phyloP scores from a whole-genome alignment of 805 yeast species.

The Saccharomycopsis oosterbeekiorum region DNA sequence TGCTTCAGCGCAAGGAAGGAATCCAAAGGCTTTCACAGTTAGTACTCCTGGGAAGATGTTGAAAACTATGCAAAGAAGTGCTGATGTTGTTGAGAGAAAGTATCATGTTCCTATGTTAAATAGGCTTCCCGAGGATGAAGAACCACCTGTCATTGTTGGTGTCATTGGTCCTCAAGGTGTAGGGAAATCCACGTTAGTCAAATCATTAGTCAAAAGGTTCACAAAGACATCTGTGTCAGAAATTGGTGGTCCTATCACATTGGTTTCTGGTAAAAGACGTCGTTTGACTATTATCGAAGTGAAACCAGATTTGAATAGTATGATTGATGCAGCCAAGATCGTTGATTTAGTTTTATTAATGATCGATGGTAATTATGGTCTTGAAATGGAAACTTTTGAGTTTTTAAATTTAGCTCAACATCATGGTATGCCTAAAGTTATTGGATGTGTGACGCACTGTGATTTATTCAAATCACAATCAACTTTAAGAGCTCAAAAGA shows the following conservation, averaged over 20 bases:
- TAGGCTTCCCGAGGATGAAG: constrained; percentile 93
- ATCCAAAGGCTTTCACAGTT: constrained; percentile 78
- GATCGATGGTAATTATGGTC: constrained; percentile 95
- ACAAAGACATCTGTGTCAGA: constrained; percentile 81
- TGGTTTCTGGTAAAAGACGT: constrained; percentile 90
- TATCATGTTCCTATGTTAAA: constrained; percentile 97
- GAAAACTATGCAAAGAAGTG: constrained; percentile 71
- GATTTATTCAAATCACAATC: constrained; percentile 87
- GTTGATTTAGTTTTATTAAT: constrained; percentile 85
- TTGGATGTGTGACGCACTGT: constrained; percentile 92
- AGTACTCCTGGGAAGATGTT: constrained; percentile 80
- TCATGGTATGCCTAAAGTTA: constrained; percentile 97
- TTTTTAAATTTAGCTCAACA: constrained; percentile 92
- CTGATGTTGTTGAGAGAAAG: constrained; percentile 71
- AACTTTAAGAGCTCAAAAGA: constrained; percentile 84
- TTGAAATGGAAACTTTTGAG: constrained; percentile 99
- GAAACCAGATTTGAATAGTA: constrained; percentile 82
- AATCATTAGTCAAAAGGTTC: constrained; percentile 77
- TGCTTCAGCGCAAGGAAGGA: constrained; percentile 50
- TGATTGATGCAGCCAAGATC: constrained; percentile 92
- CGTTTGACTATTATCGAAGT: constrained; percentile 91
- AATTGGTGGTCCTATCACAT: constrained; percentile 92
- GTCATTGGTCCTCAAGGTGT: constrained; percentile 99
- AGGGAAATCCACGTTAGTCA: constrained; percentile 88
- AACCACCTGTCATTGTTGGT: constrained; percentile 93